phyloP scores from a whole-genome alignment of 495 filamentous ascomycete genomes.

The Diplogelasinospora grovesii region DNA sequence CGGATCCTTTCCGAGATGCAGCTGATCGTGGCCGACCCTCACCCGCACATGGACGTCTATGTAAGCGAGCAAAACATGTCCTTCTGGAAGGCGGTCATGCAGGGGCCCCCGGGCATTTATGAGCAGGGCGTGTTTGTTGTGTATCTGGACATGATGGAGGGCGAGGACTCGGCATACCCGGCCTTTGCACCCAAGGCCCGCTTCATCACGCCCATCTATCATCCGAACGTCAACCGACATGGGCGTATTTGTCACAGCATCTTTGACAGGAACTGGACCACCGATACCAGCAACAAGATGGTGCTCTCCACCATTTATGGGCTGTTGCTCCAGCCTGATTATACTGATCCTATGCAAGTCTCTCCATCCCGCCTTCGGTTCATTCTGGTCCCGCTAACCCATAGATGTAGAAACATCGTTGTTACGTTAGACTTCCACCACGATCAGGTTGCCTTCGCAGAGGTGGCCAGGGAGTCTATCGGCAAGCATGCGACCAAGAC shows the following conservation, averaged over 20 bases:
- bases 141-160: neutral
- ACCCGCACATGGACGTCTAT: constrained; percentile 1
- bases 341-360: constrained; percentile 1
- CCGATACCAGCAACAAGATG: neutral
- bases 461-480: neutral
- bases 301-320: neutral
- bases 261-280: neutral
- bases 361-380: too few species aligned
- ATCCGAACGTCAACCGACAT: neutral
- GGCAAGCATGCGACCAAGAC: neutral
- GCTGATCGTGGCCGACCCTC: neutral
- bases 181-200: neutral
- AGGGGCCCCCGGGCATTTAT: neutral
- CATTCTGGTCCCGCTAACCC: too few species aligned
- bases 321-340: neutral
- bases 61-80: neutral
- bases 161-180: too few species aligned
- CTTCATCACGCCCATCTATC: neutral
- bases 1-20: constrained; percentile 1
- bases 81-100: neutral
- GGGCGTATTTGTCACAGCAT: neutral
- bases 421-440: constrained; percentile 1
- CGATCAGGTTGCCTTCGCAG: neutral
- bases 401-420: neutral
- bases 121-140: neutral